Conservation (phyloP, 2,329 filamentous ascomycete species). For the Fusarium annulatum region DNA sequence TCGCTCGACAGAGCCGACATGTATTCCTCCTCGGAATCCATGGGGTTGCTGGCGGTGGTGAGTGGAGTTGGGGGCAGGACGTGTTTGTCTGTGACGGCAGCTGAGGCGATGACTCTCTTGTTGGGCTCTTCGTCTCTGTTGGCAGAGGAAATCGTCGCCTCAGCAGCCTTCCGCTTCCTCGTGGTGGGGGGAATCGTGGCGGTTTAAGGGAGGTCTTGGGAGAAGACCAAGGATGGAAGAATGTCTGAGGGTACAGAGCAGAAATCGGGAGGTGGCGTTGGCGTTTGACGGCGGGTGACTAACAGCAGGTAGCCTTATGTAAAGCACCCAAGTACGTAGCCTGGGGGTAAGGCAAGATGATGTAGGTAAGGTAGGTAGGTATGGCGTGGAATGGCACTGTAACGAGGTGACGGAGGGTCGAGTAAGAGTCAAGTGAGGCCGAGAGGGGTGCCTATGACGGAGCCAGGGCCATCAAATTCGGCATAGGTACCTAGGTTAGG, state of each 20-base stretch:
- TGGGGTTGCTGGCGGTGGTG: conserved; percentile 68
- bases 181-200: conserved; percentile 70
- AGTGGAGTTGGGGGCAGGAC: conserved; percentile 68
- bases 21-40: conserved; percentile 97
- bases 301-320: conserved; percentile 18
- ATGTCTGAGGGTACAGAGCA: conserved; percentile 30
- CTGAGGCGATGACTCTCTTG: conserved; percentile 69
- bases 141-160: conserved; percentile 67
- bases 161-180: conserved; percentile 73
- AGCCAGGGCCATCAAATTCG: conserved; percentile 31
- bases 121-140: conserved; percentile 56
- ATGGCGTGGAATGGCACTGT: neutral
- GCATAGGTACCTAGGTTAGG: neutral
- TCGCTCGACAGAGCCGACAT: conserved; percentile 84
- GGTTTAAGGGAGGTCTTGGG: conserved; percentile 41
- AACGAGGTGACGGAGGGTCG: conserved; percentile 18
- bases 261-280: conserved; percentile 34
- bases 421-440: conserved; percentile 36
- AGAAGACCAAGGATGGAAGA: conserved; percentile 11
- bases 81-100: conserved; percentile 50
- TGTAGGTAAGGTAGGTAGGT: neutral
- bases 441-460: conserved; percentile 40
- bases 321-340: conserved; percentile 8
- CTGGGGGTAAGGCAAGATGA: conserved; percentile 1
- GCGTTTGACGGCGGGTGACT: conserved; percentile 38